These are phyloP conservation scores for Nicotiana paniculata DNA, from an alignment of 257 asterid genomes.

Conservation along the genomic window DNA sequence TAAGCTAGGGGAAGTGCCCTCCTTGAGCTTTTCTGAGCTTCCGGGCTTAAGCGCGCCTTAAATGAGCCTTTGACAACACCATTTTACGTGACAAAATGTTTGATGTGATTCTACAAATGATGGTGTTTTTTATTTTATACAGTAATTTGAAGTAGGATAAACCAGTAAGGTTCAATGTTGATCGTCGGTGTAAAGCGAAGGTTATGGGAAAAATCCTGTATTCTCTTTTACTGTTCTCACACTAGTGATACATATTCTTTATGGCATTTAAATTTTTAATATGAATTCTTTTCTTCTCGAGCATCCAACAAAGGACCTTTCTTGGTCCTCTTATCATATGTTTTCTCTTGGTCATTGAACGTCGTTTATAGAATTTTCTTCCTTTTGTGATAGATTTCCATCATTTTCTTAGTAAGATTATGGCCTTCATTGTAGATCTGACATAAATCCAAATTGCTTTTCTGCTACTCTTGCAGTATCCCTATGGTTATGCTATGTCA, in stretches of 20 bases:
- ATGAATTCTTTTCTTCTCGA: not conserved
- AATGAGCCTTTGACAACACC: too few relatives aligned
- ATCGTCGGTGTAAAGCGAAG: not conserved
- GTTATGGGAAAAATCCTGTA: not conserved
- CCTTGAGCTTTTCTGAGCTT: too few relatives aligned
- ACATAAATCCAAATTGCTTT: not conserved
- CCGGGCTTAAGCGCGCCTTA: too few relatives aligned
- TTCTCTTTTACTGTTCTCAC: not conserved
- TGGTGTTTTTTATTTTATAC: not conserved
- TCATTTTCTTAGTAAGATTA: not conserved
- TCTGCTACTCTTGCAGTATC: not conserved
- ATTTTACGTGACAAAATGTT: not conserved
- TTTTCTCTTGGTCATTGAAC: not conserved
- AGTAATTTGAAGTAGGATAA: not conserved
- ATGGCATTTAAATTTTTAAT: not conserved
- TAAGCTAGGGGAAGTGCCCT: too few relatives aligned
- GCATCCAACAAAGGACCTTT: not conserved
- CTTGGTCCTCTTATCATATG: not conserved
- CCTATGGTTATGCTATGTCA: not conserved
- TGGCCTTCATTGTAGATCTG: not conserved
- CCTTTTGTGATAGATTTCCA: not conserved
- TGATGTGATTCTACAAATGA: not conserved
- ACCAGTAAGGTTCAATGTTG: not conserved
- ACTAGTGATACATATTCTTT: not conserved
- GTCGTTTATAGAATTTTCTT: not conserved